These are phyloP conservation scores for Kodamaea sp. DNA, from an alignment of 1,139 yeast genomes.

Conservation along the genomic window DNA sequence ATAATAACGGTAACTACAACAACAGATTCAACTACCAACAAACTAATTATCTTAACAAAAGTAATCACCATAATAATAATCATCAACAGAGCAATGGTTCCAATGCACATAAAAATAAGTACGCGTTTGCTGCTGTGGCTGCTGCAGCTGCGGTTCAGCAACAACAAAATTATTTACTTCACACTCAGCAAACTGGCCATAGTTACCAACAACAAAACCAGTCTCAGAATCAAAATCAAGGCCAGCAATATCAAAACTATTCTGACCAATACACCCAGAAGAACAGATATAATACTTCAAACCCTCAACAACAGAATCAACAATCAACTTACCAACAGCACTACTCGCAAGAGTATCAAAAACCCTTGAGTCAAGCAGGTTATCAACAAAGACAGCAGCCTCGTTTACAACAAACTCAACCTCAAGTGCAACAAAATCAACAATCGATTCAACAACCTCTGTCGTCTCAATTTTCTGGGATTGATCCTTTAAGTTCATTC, in stretches of 20 bases:
- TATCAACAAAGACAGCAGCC: neutral
- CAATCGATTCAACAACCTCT: neutral
- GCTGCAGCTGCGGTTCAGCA: slow-evolving; percentile 28
- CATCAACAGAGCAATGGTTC: slow-evolving; percentile 4
- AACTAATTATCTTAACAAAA: slow-evolving; percentile 5
- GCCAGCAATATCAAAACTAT: slow-evolving; percentile 1
- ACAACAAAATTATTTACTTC: slow-evolving; percentile 14
- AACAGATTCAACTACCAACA: slow-evolving; percentile 8
- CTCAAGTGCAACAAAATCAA: neutral
- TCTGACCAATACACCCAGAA: slow-evolving; percentile 13
- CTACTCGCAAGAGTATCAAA: neutral
- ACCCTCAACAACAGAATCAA: neutral
- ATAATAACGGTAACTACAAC: slow-evolving; percentile 8
- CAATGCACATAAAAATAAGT: slow-evolving; percentile 18
- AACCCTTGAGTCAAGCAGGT: neutral
- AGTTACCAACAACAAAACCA: slow-evolving; percentile 6
- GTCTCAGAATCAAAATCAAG: slow-evolving; percentile 14
- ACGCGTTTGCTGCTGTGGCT: slow-evolving; percentile 29
- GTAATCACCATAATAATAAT: slow-evolving; percentile 8
- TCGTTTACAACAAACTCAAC: neutral
- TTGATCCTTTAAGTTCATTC: neutral
- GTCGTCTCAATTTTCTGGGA: neutral
- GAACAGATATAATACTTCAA: slow-evolving; percentile 10
- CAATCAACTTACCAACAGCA: neutral
- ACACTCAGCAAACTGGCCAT: slow-evolving; percentile 11